phyloP scores from a whole-genome alignment of 1,284 basidiomycete species.

The Cystobasidiaceae sp. region DNA sequence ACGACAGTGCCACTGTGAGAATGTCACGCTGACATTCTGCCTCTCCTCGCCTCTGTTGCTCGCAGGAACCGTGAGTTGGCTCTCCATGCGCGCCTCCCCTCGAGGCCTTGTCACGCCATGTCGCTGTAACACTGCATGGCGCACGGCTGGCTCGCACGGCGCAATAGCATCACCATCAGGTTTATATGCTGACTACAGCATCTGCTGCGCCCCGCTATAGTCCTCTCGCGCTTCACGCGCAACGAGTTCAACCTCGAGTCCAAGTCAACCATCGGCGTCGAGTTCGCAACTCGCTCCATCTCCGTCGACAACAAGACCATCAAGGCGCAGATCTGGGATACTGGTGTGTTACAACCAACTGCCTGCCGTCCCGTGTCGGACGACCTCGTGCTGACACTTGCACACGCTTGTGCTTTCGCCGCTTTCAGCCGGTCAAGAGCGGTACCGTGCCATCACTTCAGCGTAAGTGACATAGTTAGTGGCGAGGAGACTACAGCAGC shows the following conservation, averaged over 20 bases:
- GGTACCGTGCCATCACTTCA: conserved; percentile 97
- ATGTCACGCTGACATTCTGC: background rate
- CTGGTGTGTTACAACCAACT: conserved; percentile 66
- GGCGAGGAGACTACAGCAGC: background rate
- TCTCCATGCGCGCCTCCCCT: background rate
- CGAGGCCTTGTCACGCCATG: too few relatives aligned
- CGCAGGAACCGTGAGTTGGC: conserved; percentile 48
- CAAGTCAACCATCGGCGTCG: conserved; percentile 98
- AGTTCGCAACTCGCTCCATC: conserved; percentile 95
- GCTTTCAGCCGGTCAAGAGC: conserved; percentile 85
- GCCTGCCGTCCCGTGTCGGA: conserved; percentile 34
- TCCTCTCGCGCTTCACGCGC: conserved; percentile 86
- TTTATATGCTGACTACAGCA: background rate
- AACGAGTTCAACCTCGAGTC: conserved; percentile 99
- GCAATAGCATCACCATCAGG: background rate
- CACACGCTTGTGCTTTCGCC: too few relatives aligned
- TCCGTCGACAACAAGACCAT: conserved; percentile 93
- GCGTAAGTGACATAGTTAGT: conserved; percentile 57
- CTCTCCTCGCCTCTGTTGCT: background rate
- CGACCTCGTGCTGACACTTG: background rate
- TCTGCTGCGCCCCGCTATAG: conserved; percentile 54
- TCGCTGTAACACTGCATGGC: too few relatives aligned
- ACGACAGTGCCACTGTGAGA: too few relatives aligned
- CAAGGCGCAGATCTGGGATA: conserved; percentile 99
- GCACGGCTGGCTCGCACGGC: conserved; percentile 54